These are phyloP conservation scores for Sclerotinia glacialis DNA, from an alignment of 2,329 filamentous ascomycete genomes.

Conservation along the genomic window DNA sequence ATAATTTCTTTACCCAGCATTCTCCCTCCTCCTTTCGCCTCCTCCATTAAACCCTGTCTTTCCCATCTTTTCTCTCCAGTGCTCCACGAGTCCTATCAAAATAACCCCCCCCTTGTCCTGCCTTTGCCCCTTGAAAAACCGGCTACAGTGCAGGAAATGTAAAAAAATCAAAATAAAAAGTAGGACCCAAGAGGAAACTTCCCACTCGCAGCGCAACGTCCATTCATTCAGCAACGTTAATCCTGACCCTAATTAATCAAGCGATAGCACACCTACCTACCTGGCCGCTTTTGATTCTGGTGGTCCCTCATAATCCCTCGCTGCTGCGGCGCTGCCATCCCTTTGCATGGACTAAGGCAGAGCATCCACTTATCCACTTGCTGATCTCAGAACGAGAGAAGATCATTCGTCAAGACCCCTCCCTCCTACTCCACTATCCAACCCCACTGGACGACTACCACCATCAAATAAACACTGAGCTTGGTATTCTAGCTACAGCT, in stretches of 20 bases:
- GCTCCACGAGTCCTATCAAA: conserved; percentile 2
- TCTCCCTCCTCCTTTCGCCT: not conserved
- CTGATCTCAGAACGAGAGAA: not conserved
- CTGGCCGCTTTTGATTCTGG: not conserved
- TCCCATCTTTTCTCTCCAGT: conserved; percentile 8
- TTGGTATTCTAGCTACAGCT: not conserved
- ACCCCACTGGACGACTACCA: conserved; percentile 4
- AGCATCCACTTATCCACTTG: conserved; percentile 9
- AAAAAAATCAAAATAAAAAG: not conserved
- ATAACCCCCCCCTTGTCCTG: not conserved
- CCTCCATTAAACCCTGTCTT: conserved; percentile 7
- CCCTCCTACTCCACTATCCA: conserved; percentile 5
- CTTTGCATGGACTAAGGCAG: conserved; percentile 9
- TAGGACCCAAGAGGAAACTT: not conserved
- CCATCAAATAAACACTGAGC: conserved; percentile 2
- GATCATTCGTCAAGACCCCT: not conserved
- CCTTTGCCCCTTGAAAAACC: not conserved
- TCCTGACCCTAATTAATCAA: conserved; percentile 1
- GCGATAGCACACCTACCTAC: conserved; percentile 1
- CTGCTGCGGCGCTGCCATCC: not conserved
- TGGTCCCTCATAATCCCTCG: conserved; percentile 2
- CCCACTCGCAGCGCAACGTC: conserved; percentile 5
- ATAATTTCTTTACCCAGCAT: not conserved
- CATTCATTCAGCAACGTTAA: conserved; percentile 6
- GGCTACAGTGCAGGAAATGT: conserved; percentile 9